Conservation (phyloP, 805 yeast genomes). For the Myxozyma nipponensis region DNA sequence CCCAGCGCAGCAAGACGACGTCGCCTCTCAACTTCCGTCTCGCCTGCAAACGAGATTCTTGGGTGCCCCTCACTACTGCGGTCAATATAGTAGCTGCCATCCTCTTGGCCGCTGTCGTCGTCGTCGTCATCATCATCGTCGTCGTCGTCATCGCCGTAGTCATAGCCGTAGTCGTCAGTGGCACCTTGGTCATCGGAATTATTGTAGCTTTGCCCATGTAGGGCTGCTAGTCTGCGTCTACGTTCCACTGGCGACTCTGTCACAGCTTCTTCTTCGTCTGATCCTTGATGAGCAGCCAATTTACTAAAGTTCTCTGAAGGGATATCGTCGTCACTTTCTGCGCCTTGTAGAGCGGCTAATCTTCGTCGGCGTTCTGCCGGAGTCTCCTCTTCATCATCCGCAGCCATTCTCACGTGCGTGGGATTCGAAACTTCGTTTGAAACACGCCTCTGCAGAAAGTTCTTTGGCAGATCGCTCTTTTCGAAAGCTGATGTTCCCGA, state of each 20-base stretch:
- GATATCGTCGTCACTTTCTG: conserved; percentile 32
- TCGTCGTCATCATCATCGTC: conserved; percentile 33
- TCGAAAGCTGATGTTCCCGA: conserved; percentile 20
- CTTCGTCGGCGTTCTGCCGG: conserved; percentile 24
- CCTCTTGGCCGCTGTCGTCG: conserved; percentile 32
- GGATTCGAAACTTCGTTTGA: conserved; percentile 28
- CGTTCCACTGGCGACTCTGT: conserved; percentile 1
- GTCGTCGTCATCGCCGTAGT: conserved; percentile 29
- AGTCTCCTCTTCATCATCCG: conserved; percentile 30
- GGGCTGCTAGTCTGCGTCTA: background rate
- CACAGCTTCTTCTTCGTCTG: background rate
- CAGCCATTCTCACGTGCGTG: conserved; percentile 18
- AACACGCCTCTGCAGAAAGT: conserved; percentile 24
- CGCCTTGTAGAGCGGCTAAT: conserved; percentile 29
- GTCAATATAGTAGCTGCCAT: background rate
- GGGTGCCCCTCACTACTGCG: conserved; percentile 3
- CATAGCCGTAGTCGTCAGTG: conserved; percentile 26
- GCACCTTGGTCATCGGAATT: conserved; percentile 35
- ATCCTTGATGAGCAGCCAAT: no score
- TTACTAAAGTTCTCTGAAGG: conserved; percentile 2
- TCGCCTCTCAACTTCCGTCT: conserved; percentile 62
- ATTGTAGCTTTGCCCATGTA: conserved; percentile 16
- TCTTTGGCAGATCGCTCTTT: conserved; percentile 24
- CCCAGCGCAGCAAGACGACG: conserved; percentile 51
- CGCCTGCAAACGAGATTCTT: conserved; percentile 36